Base-by-base conservation (phyloP, 1,139 yeast genomes). In the Scheffersomyces illinoinensis region DNA sequence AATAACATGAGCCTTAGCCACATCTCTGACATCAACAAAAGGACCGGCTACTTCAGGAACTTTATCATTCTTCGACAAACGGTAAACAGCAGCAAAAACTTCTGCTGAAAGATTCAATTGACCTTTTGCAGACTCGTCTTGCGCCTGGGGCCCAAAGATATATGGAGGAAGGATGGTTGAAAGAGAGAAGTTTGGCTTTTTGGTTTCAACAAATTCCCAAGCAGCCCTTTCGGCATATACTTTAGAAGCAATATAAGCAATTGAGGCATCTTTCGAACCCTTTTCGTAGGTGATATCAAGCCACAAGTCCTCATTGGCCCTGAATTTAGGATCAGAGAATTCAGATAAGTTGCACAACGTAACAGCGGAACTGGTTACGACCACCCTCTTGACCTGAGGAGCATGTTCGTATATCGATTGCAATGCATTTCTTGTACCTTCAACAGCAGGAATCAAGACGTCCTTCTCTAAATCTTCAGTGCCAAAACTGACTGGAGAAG, bases 341-440 rank as follows among this genome's bases (percentile, higher is more conserved):
- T 54, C 55, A 14, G n/a, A 52, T 8, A 53, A 50, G 26, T 53
- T 55, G 53, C 20, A 23, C 59, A 78, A 76, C 0, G 89, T 79
- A 12, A 87, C 88, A 66, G 74, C 80, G 0, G 89, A 83, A 0
- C 89, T 85, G 1, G 90, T 86, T 39, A 85, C 71, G 43, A 85
- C 87, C 49, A 86, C 82, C 21, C 78, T 75, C 56, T 76, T 79
- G 53, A 86, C 83, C 53, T 80, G 79, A 18, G 84, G 82, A 5
- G 83, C 87, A 62, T 71, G 68, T 33, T 73, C 66, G 62, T 75
- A 70, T 53, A 81, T 76, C 0, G 78, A 74, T 33, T 62, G 62
- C 61, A 77, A 62, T 1, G 74, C 69, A 14, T 68, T 65, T 33
- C 58, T 62, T 23, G 78, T 75, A 20, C 81, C 81, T 14, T 70